These are phyloP conservation scores for Melaleuca alternifolia DNA, from an alignment of 345 rosid genomes.

Conservation along the genomic window DNA sequence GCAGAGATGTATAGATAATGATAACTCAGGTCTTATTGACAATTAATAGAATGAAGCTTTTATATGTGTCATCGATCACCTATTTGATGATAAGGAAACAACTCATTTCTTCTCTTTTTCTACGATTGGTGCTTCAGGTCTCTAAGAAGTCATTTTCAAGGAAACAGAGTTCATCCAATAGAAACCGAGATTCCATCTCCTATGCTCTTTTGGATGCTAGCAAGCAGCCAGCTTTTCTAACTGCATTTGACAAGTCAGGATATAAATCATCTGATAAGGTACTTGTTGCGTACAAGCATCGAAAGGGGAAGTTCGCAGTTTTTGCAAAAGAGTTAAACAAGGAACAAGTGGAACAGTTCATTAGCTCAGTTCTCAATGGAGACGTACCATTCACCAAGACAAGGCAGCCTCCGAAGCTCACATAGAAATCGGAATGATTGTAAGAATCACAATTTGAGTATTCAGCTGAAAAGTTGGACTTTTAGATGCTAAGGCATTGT, in stretches of 20 bases:
- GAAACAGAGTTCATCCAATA: slow-evolving; percentile 25
- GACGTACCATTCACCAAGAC: slow-evolving; percentile 52
- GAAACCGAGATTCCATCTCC: slow-evolving; percentile 39
- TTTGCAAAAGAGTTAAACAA: slow-evolving; percentile 24
- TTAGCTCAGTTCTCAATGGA: slow-evolving; percentile 65
- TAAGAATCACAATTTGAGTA: neutral
- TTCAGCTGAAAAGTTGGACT: neutral
- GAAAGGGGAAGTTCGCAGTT: slow-evolving; percentile 50
- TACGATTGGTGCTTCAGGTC: slow-evolving; percentile 30
- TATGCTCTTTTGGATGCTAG: slow-evolving; percentile 57
- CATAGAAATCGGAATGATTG: neutral
- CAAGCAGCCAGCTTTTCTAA: slow-evolving; percentile 50
- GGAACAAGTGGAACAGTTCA: slow-evolving; percentile 66
- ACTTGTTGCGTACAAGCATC: slow-evolving; percentile 72
- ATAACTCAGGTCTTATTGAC: neutral
- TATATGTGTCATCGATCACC: neutral
- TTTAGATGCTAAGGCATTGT: neutral
- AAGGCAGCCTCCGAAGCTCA: slow-evolving; percentile 47
- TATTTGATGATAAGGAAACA: neutral
- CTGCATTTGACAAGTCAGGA: slow-evolving; percentile 52
- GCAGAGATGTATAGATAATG: neutral
- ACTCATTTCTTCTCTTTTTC: neutral
- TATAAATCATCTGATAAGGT: slow-evolving; percentile 39
- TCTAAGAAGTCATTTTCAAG: slow-evolving; percentile 70
- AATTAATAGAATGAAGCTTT: neutral